Conservation (phyloP, 768 basidiomycete species). For the Boletus rubescentipes region DNA sequence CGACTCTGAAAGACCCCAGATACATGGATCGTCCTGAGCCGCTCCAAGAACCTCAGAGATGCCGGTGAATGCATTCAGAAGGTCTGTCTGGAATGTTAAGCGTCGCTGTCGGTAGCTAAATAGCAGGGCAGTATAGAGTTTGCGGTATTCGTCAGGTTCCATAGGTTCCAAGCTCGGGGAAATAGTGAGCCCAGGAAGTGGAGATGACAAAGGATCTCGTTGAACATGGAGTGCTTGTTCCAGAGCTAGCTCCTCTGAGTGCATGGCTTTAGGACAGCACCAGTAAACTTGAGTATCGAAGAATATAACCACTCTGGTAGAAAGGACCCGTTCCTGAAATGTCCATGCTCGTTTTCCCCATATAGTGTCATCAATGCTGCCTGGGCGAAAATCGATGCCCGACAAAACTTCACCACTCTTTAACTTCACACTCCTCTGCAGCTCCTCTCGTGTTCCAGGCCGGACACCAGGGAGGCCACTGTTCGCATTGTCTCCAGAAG, state of each 20-base stretch:
- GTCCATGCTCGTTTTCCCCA: constrained; percentile 19
- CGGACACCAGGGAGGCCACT: constrained; percentile 10
- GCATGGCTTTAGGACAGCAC: constrained; percentile 6
- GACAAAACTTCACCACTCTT: no score
- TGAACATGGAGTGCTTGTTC: neutral
- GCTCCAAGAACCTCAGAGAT: constrained; percentile 8
- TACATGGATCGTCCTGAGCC: constrained; percentile 7
- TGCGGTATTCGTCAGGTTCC: neutral
- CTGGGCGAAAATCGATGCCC: no score
- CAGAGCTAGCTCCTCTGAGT: constrained; percentile 15
- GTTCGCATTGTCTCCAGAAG: constrained; percentile 7
- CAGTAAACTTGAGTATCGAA: constrained; percentile 22
- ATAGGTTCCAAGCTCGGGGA: neutral
- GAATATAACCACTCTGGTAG: constrained; percentile 17
- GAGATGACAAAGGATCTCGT: neutral
- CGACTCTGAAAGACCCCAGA: constrained; percentile 16
- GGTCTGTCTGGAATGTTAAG: constrained; percentile 15
- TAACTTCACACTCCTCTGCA: constrained; percentile 12
- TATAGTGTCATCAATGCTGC: constrained; percentile 1
- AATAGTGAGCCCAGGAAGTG: neutral
- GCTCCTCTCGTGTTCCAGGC: neutral
- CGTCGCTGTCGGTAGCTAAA: constrained; percentile 7
- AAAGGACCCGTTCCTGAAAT: constrained; percentile 19
- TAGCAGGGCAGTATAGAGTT: neutral
- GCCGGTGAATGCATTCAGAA: constrained; percentile 15